These are phyloP conservation scores for Xylaria sp. DNA, from an alignment of 2,329 filamentous ascomycete species.

Conservation along the genomic window DNA sequence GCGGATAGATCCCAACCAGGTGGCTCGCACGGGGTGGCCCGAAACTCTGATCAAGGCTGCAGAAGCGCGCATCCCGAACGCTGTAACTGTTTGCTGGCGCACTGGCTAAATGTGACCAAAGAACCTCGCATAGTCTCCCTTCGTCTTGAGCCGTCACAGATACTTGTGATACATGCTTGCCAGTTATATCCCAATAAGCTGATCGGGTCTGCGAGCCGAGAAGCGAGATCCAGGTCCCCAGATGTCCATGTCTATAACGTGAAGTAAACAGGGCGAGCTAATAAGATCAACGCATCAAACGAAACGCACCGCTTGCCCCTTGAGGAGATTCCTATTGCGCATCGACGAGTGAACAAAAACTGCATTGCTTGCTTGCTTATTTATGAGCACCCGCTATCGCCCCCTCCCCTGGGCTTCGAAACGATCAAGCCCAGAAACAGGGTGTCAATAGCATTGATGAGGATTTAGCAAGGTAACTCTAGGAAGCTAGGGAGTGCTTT, in stretches of 20 bases:
- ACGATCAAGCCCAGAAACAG: not conserved
- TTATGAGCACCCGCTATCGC: not conserved
- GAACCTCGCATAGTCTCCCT: slow-evolving; percentile 29
- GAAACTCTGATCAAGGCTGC: slow-evolving; percentile 48
- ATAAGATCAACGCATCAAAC: not conserved
- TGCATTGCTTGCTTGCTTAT: slow-evolving; percentile 15
- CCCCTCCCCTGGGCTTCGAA: not conserved
- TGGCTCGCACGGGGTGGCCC: slow-evolving; percentile 51
- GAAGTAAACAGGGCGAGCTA: not conserved
- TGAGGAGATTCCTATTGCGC: not conserved
- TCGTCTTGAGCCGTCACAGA: slow-evolving; percentile 4
- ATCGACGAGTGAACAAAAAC: not conserved
- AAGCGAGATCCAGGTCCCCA: slow-evolving; percentile 10
- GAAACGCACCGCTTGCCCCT: not conserved
- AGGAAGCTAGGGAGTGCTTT: not conserved
- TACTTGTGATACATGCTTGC: not conserved
- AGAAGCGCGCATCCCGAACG: slow-evolving; percentile 39
- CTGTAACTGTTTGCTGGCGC: slow-evolving; percentile 32
- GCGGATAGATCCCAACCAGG: slow-evolving; percentile 50
- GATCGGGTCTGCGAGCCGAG: slow-evolving; percentile 27
- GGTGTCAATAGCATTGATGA: slow-evolving; percentile 13
- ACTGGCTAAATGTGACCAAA: slow-evolving; percentile 36
- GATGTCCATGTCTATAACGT: not conserved
- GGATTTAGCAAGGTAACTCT: slow-evolving; percentile 2
- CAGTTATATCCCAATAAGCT: slow-evolving; percentile 12